Evolutionary conservation across 140 eudicot genomes (phyloP).

Genomic region (Stevia rebaudiana): DNA sequence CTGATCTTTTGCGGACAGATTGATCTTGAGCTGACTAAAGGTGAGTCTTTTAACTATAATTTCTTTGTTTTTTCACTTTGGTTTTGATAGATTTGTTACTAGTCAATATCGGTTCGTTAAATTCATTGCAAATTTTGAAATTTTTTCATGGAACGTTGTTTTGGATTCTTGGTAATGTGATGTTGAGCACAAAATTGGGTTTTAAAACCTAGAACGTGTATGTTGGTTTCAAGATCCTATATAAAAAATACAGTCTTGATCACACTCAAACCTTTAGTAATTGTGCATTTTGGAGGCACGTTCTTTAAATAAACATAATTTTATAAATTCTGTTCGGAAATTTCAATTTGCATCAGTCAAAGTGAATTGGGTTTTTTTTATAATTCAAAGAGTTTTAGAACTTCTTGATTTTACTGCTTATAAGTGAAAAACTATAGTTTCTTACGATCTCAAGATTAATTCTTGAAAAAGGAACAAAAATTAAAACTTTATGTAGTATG

Average conservation of each 20-base stretch:
- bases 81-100: conserved; percentile 10
- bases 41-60: conserved; percentile 4
- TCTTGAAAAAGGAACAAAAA: not conserved
- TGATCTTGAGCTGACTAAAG: conserved; percentile 20
- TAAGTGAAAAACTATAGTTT: not conserved
- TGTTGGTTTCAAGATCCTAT: not conserved
- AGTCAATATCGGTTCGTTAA: not conserved
- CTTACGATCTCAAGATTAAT: not conserved
- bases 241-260: not conserved
- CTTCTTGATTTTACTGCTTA: not conserved
- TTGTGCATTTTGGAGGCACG: conserved; percentile 2
- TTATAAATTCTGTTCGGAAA: not conserved
- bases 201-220: not conserved
- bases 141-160: conserved; percentile 1
- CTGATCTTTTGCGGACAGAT: not conserved
- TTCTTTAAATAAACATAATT: not conserved
- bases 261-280: not conserved
- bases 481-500: not conserved
- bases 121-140: conserved; percentile 13
- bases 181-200: conserved; percentile 2
- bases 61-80: not conserved
- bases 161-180: conserved; percentile 2
- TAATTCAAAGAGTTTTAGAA: not conserved
- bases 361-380: not conserved
- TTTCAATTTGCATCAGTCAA: not conserved